These are phyloP conservation scores for Lactarius quietus DNA, from an alignment of 768 basidiomycete genomes.

Conservation along the genomic window DNA sequence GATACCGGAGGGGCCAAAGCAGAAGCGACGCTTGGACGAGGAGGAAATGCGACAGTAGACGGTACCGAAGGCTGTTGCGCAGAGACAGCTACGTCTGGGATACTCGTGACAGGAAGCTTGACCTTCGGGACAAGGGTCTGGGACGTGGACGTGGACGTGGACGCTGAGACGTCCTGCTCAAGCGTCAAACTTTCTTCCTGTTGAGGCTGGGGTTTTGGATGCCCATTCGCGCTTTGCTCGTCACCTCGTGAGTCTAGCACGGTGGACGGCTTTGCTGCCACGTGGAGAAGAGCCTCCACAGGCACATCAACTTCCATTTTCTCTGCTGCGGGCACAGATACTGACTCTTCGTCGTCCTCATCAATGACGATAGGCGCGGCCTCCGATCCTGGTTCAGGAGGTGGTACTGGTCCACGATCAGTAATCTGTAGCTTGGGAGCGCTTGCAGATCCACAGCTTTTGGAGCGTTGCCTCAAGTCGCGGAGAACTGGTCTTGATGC, in stretches of 20 bases:
- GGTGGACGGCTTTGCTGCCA: neutral
- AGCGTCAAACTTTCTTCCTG: neutral
- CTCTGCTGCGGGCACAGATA: neutral
- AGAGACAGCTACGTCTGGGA: neutral
- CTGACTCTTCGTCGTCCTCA: conserved; percentile 7
- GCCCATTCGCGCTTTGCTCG: neutral
- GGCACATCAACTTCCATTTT: neutral
- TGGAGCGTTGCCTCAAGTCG: conserved; percentile 6
- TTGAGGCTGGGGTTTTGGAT: neutral
- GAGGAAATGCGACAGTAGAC: neutral
- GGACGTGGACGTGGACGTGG: neutral
- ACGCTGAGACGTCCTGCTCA: neutral
- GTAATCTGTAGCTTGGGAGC: conserved; percentile 15
- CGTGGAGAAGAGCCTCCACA: neutral
- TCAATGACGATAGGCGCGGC: conserved; percentile 20
- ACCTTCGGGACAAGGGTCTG: neutral
- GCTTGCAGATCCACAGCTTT: neutral
- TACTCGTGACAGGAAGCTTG: too few species aligned
- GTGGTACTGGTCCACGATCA: conserved; percentile 8
- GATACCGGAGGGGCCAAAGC: neutral
- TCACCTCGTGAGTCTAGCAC: neutral
- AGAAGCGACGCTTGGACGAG: too few species aligned
- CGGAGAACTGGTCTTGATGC: conserved; percentile 3
- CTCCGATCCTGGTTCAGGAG: conserved; percentile 16
- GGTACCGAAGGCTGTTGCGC: neutral